phyloP scores from a whole-genome alignment of 164 flowering plant species.

The Echeveria elegans region DNA sequence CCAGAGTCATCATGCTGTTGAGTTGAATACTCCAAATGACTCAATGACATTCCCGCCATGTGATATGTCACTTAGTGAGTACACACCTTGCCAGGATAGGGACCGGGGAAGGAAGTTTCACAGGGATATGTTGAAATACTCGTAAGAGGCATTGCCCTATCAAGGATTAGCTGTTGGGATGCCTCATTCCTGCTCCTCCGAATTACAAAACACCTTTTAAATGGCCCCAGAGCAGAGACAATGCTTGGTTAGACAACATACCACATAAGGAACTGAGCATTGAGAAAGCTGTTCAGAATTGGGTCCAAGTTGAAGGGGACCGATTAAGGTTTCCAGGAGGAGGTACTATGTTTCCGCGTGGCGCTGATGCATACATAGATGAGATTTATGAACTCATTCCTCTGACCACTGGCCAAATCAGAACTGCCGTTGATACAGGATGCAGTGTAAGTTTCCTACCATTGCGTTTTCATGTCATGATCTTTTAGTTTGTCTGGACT shows the following conservation, averaged over 20 bases:
- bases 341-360: background rate
- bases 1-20: constrained; percentile 40
- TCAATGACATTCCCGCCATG: background rate
- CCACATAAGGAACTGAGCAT: constrained; percentile 92
- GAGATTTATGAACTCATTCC: background rate
- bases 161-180: constrained; percentile 51
- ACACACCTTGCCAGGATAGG: constrained; percentile 82
- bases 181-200: constrained; percentile 88
- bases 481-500: background rate
- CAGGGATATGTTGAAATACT: constrained; percentile 57
- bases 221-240: constrained; percentile 97
- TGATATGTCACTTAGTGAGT: constrained; percentile 44
- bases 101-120: constrained; percentile 56
- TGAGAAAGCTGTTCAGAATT: constrained; percentile 94
- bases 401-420: constrained; percentile 38
- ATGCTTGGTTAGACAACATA: constrained; percentile 88
- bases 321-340: background rate
- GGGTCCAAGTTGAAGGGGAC: constrained; percentile 71
- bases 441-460: constrained; percentile 61
- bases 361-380: background rate
- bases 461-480: background rate
- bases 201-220: constrained; percentile 84
- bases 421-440: constrained; percentile 94
- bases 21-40: constrained; percentile 25
- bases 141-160: constrained; percentile 87